Evolutionary conservation across 129 eudicot genomes (phyloP), one percentile per base, ranked within the genome.

Genomic region (Lactuca sativa): DNA sequence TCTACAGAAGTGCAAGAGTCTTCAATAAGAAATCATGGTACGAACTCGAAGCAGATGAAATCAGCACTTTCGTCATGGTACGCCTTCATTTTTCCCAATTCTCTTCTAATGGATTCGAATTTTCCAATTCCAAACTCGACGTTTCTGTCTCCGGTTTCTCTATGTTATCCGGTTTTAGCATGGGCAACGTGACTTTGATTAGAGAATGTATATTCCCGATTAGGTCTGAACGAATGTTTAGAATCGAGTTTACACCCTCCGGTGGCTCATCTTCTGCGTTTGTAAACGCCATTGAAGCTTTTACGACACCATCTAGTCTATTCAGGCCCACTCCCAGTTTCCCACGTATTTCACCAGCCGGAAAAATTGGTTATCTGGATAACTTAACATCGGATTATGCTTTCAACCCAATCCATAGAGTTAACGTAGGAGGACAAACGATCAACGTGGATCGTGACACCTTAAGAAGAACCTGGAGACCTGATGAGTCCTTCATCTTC

Each of bases 41-140:
- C 21, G 21, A 21, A 21, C 21, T 21, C 21, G 21, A 21, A 21
- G 21, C 21, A 21, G 21, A 21, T 21, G 21, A 21, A 21, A 21
- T 21, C 21, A 21, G 1, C 21, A 21, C 21, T 21, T 86, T 82
- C 65, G 75, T 89, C 43, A 73, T 89, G 81, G 77, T 89, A 71
- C 88, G 88, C 16, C 75, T 89, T 75, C 90, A 84, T 67, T 86
- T 89, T 62, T 84, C 47, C 44, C 82, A 86, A 0, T 83, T 83
- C 15, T 7, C 69, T 11, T 64, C 77, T 4, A 41, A 56, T 2
- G 70, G 13, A 32, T 7, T 17, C 34, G 74, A 61, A 31, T 74
- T 85, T 52, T n/a, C 48, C 0, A 34, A 59, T 47, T 82, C 86
- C 16, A 53, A 32, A 9, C 86, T 89, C 82, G 18, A 67, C 14